These are phyloP conservation scores for Sporisorium graminicola DNA, from an alignment of 1,284 basidiomycete genomes.

Conservation along the genomic window DNA sequence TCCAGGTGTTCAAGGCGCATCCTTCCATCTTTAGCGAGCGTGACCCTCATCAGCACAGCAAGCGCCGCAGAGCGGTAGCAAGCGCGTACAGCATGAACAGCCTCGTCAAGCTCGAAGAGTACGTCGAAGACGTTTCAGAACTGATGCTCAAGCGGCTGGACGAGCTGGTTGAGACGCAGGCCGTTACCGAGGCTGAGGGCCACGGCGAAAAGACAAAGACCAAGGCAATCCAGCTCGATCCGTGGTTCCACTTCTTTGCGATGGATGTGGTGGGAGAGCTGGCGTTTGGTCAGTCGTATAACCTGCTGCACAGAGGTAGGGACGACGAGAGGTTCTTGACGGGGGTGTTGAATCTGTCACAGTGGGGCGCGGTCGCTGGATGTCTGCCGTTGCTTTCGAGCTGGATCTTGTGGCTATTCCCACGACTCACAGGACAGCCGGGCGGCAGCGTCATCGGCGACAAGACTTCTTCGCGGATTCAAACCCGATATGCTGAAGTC, in stretches of 20 bases:
- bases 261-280: constrained; percentile 62
- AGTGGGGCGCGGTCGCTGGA: constrained; percentile 55
- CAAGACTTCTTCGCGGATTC: constrained; percentile 47
- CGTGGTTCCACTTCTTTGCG: constrained; percentile 60
- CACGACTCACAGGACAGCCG: constrained; percentile 46
- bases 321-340: constrained; percentile 49
- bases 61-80: constrained; percentile 50
- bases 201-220: constrained; percentile 21
- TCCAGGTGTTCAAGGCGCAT: constrained; percentile 49
- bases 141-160: constrained; percentile 46
- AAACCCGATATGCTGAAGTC: constrained; percentile 47
- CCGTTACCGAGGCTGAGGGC: constrained; percentile 4
- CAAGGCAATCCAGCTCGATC: constrained; percentile 42
- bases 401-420: constrained; percentile 41
- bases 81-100: constrained; percentile 60
- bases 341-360: constrained; percentile 55
- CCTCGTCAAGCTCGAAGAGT: constrained; percentile 58
- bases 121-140: constrained; percentile 52
- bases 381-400: constrained; percentile 44
- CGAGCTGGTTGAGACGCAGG: constrained; percentile 37
- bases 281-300: constrained; percentile 51
- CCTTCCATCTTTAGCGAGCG: constrained; percentile 61
- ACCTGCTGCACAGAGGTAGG: constrained; percentile 40
- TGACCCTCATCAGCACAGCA: constrained; percentile 55
- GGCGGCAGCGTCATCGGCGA: constrained; percentile 53